phyloP scores from a whole-genome alignment of 176 grass and related monocot species.

The Carex pumila region DNA sequence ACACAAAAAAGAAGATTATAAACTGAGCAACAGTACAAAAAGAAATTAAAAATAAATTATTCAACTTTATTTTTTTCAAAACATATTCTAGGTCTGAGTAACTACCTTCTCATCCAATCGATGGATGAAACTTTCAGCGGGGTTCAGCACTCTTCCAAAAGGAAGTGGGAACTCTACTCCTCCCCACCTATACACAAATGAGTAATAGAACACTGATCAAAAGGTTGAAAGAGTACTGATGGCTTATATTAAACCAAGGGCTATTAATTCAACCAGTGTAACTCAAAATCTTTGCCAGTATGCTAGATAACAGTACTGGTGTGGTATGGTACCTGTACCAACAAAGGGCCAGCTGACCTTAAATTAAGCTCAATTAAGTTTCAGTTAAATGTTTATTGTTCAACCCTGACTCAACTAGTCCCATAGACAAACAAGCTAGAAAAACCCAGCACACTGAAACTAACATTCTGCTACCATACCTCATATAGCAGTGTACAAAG shows the following conservation, averaged over 20 bases:
- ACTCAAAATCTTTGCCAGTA: not conserved
- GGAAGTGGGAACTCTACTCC: slow-evolving; percentile 79
- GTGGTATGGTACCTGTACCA: not conserved
- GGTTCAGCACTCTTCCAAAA: slow-evolving; percentile 86
- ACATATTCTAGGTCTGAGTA: not conserved
- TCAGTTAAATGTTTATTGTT: not conserved
- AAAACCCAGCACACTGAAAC: not conserved
- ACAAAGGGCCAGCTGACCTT: not conserved
- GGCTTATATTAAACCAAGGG: not conserved
- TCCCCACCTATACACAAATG: slow-evolving; percentile 61
- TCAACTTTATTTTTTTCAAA: not conserved
- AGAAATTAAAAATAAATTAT: not conserved
- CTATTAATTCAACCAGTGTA: not conserved
- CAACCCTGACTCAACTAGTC: not conserved
- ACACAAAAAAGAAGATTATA: slow-evolving; percentile 25
- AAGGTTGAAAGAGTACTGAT: not conserved
- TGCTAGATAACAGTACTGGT: not conserved
- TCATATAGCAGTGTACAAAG: not conserved
- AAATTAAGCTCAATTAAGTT: not conserved
- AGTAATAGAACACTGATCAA: not conserved
- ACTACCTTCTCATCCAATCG: slow-evolving; percentile 93
- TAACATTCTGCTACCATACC: not conserved
- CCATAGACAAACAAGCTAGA: not conserved
- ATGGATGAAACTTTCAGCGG: slow-evolving; percentile 88
- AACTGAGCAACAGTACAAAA: not conserved